phyloP scores from a whole-genome alignment of 2,329 filamentous ascomycete genomes.

The Dactylellina drechsleri region DNA sequence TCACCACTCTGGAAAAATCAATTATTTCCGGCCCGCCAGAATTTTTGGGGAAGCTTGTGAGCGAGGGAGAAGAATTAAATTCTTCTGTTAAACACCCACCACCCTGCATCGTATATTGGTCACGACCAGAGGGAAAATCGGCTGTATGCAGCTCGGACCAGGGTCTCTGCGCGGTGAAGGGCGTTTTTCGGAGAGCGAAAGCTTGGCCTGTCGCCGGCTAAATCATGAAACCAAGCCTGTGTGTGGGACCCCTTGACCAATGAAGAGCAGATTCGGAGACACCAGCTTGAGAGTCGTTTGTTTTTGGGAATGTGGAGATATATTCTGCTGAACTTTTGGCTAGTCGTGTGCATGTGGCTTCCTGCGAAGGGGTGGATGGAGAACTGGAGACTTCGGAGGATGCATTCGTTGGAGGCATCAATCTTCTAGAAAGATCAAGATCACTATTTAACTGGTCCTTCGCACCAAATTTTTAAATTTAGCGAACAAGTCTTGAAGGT shows the following conservation, averaged over 20 bases:
- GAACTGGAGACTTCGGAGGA: constrained; percentile 1
- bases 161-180: constrained; percentile 37
- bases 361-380: not conserved
- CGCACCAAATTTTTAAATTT: constrained; percentile 19
- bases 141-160: constrained; percentile 45
- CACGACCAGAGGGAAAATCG: constrained; percentile 42
- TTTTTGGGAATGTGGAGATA: constrained; percentile 14
- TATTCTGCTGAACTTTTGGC: not conserved
- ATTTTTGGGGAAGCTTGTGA: constrained; percentile 11
- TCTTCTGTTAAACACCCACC: not conserved
- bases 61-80: too few relatives aligned
- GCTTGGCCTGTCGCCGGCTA: constrained; percentile 38
- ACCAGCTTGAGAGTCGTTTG: constrained; percentile 15
- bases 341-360: not conserved
- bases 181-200: constrained; percentile 27
- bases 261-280: constrained; percentile 23
- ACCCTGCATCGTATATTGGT: constrained; percentile 30
- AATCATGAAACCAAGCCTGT: constrained; percentile 54
- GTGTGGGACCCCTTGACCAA: constrained; percentile 31
- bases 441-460: constrained; percentile 18
- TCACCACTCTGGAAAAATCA: constrained; percentile 4
- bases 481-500: constrained; percentile 14
- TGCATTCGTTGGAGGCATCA: constrained; percentile 5
- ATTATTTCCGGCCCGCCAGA: constrained; percentile 10
- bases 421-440: not conserved